Conservation (phyloP, 192 early-diverging fungal genomes). For the Coemansia sp. region DNA sequence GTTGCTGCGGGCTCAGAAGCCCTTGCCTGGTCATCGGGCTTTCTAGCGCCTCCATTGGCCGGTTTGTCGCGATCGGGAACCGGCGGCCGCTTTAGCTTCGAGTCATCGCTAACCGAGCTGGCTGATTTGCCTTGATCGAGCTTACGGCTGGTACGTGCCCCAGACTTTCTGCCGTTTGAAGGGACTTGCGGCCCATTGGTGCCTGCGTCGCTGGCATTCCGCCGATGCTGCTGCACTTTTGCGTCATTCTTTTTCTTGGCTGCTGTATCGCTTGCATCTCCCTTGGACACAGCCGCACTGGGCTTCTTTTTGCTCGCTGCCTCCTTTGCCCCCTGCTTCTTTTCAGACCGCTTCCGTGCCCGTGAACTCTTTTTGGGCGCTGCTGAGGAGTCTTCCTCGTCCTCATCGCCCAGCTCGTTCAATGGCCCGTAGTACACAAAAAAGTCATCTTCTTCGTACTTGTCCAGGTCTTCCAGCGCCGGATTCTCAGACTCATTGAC, state of each 20-base stretch:
- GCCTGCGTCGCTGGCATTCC: slow-evolving; percentile 19
- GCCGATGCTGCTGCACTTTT: slow-evolving; percentile 27
- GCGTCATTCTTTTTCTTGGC: slow-evolving; percentile 26
- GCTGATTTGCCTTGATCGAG: slow-evolving; percentile 23
- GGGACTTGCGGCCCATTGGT: slow-evolving; percentile 26
- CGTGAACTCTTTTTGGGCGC: slow-evolving; percentile 25
- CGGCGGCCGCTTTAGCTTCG: slow-evolving; percentile 22
- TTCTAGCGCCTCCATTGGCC: background rate
- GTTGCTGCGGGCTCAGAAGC: background rate
- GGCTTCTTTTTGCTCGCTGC: slow-evolving; percentile 16
- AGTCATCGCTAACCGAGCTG: slow-evolving; percentile 10
- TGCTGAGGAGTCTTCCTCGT: slow-evolving; percentile 20
- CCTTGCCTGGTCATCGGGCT: background rate
- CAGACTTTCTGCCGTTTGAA: slow-evolving; percentile 44
- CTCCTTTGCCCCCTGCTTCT: slow-evolving; percentile 23
- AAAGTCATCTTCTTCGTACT: slow-evolving; percentile 46
- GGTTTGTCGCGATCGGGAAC: slow-evolving; percentile 39
- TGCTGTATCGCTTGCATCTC: slow-evolving; percentile 9
- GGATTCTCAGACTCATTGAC: background rate
- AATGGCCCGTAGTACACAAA: slow-evolving; percentile 53
- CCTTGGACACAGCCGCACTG: slow-evolving; percentile 20
- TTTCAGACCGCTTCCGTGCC: slow-evolving; percentile 31
- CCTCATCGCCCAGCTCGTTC: slow-evolving; percentile 31
- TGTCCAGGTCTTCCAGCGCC: slow-evolving; percentile 36
- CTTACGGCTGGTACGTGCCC: slow-evolving; percentile 49